Conservation (phyloP, 2,329 filamentous ascomycete genomes). For the Myriosclerotinia scirpicola region DNA sequence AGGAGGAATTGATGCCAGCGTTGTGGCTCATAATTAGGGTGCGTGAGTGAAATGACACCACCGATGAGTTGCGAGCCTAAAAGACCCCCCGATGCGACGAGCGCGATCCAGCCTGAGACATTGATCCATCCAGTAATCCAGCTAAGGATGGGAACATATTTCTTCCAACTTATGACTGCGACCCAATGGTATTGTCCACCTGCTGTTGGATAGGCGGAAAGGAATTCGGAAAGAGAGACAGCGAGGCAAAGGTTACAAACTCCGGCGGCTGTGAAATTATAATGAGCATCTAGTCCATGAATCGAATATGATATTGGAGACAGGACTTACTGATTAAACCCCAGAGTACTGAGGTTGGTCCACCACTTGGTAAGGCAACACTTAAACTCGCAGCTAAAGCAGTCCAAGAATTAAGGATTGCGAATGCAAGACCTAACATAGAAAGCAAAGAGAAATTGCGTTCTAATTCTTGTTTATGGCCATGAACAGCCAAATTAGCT, state of each 20-base stretch:
- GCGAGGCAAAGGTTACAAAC: conserved; percentile 53
- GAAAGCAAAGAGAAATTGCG: conserved; percentile 55
- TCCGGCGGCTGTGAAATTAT: conserved; percentile 47
- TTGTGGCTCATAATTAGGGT: conserved; percentile 52
- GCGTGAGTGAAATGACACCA: conserved; percentile 52
- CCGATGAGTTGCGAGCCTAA: conserved; percentile 55
- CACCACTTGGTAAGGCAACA: conserved; percentile 67
- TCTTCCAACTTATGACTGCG: conserved; percentile 53
- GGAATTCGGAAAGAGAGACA: conserved; percentile 58
- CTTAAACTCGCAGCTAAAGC: conserved; percentile 48
- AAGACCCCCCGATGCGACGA: conserved; percentile 54
- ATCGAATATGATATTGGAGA: conserved; percentile 43
- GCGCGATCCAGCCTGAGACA: conserved; percentile 45
- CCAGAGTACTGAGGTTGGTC: conserved; percentile 71
- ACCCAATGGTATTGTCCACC: conserved; percentile 60
- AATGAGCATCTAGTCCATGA: background rate
- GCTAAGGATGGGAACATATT: conserved; percentile 45
- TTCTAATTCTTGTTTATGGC: conserved; percentile 51
- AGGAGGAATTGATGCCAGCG: conserved; percentile 47
- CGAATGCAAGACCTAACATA: conserved; percentile 60
- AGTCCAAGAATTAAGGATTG: conserved; percentile 58
- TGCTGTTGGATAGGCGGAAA: conserved; percentile 55
- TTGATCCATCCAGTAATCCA: conserved; percentile 52
- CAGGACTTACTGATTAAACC: conserved; percentile 50
- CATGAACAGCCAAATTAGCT: conserved; percentile 53